These are phyloP conservation scores for Pyracantha coccinea DNA, from an alignment of 331 rosid genomes.

Conservation along the genomic window DNA sequence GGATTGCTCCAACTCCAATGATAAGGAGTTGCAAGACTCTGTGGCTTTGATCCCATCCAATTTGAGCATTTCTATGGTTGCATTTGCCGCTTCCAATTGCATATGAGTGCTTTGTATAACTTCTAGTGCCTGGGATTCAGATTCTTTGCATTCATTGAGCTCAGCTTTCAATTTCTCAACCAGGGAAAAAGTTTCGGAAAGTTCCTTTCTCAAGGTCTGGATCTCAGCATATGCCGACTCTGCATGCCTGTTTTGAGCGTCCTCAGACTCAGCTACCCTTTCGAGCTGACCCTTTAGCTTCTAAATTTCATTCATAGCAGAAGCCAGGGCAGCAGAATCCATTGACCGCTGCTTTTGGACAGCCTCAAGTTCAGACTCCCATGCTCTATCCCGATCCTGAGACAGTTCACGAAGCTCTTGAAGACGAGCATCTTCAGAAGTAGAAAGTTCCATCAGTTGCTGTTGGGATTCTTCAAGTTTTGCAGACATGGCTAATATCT, in stretches of 20 bases:
- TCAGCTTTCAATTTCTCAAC: conserved; percentile 53
- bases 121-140: conserved; percentile 52
- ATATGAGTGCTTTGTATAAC: conserved; percentile 36
- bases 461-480: conserved; percentile 68
- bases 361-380: conserved; percentile 89
- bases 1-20: conserved; percentile 65
- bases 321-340: conserved; percentile 71
- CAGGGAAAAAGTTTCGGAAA: conserved; percentile 44
- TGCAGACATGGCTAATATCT: conserved; percentile 40
- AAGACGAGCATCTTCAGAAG: conserved; percentile 68
- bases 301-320: conserved; percentile 70
- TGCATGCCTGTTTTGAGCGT: conserved; percentile 35
- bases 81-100: conserved; percentile 52
- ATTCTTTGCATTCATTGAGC: conserved; percentile 47
- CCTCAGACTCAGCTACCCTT: conserved; percentile 40
- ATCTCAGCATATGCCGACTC: conserved; percentile 49
- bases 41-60: conserved; percentile 30
- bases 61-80: conserved; percentile 35
- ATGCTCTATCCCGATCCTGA: conserved; percentile 75
- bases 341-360: conserved; percentile 70
- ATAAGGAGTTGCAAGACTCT: conserved; percentile 32
- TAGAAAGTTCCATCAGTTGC: conserved; percentile 59
- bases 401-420: conserved; percentile 65
- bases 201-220: conserved; percentile 56
- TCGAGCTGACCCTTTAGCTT: conserved; percentile 70